A percentile compares a stretch with the other conserved stretches of the same genome.
phyloP scores from a whole-genome alignment of 495 filamentous ascomycete genomes.

The Neurospora terricola region DNA sequence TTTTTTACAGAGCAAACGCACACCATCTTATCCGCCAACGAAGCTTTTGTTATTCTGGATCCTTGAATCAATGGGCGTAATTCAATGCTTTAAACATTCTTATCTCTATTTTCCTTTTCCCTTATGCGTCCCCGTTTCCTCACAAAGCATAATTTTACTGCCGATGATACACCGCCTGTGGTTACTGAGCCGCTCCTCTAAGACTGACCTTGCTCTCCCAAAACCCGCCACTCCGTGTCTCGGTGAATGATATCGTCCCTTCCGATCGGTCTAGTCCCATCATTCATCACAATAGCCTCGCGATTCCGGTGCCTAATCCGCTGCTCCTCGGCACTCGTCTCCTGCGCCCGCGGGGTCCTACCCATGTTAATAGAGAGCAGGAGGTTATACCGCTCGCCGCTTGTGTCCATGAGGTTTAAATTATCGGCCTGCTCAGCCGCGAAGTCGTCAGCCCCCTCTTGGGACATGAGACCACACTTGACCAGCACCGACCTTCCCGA shows the following conservation, averaged over 20 bases:
- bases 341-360: slow-evolving; percentile 19
- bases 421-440: slow-evolving; percentile 6
- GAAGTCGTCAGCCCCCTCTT: slow-evolving; percentile 11
- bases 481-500: slow-evolving; percentile 32
- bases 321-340: slow-evolving; percentile 36
- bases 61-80: neutral
- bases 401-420: neutral
- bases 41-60: neutral
- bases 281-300: slow-evolving; percentile 57
- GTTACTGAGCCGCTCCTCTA: neutral
- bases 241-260: slow-evolving; percentile 49
- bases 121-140: neutral
- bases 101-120: neutral
- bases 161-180: neutral
- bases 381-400: slow-evolving; percentile 19
- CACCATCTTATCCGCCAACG: neutral
- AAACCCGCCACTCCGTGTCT: slow-evolving; percentile 17
- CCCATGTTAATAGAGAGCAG: slow-evolving; percentile 25
- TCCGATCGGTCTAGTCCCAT: slow-evolving; percentile 45
- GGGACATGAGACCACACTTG: slow-evolving; percentile 27
- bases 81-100: neutral
- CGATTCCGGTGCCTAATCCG: slow-evolving; percentile 44
- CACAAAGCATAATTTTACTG: neutral
- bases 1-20: neutral
- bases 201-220: neutral